These are phyloP conservation scores for Sanghuangporus baumii DNA, from an alignment of 1,284 basidiomycete species.

Conservation along the genomic window DNA sequence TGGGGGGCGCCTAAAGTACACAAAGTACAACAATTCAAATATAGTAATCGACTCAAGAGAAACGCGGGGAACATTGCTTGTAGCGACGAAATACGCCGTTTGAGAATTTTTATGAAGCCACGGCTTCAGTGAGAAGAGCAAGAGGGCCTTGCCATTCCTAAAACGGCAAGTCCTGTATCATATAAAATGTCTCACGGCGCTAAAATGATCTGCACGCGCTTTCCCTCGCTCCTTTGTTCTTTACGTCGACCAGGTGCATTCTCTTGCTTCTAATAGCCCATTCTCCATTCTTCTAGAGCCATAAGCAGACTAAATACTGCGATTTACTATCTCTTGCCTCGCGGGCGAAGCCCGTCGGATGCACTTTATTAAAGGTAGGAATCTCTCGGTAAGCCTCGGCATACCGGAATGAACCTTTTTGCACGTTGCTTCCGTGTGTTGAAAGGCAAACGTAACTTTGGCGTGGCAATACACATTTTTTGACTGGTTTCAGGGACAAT, in stretches of 20 bases:
- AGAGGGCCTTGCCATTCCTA: not conserved
- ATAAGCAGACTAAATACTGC: not conserved
- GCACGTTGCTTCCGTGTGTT: not conserved
- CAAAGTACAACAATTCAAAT: not conserved
- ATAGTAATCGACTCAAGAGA: not conserved
- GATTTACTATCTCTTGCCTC: not conserved
- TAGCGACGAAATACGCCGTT: not conserved
- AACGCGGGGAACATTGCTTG: not conserved
- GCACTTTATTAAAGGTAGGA: not conserved
- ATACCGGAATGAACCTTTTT: not conserved
- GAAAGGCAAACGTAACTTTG: not conserved
- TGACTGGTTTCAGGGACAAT: not conserved
- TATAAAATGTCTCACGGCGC: not conserved
- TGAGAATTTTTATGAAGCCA: not conserved
- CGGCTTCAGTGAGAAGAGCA: not conserved
- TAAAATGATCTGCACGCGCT: not conserved
- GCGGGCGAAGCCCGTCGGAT: not conserved
- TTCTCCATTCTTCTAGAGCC: not conserved
- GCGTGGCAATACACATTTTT: not conserved
- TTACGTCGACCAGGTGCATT: not conserved
- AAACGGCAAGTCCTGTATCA: not conserved
- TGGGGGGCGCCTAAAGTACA: constrained; percentile 9
- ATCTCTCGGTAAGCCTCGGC: not conserved
- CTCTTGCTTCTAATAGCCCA: not conserved
- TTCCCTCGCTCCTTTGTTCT: not conserved